Evolutionary conservation across 2,329 filamentous ascomycete species (phyloP).

Genomic region (Aspergillus quadricinctus): DNA sequence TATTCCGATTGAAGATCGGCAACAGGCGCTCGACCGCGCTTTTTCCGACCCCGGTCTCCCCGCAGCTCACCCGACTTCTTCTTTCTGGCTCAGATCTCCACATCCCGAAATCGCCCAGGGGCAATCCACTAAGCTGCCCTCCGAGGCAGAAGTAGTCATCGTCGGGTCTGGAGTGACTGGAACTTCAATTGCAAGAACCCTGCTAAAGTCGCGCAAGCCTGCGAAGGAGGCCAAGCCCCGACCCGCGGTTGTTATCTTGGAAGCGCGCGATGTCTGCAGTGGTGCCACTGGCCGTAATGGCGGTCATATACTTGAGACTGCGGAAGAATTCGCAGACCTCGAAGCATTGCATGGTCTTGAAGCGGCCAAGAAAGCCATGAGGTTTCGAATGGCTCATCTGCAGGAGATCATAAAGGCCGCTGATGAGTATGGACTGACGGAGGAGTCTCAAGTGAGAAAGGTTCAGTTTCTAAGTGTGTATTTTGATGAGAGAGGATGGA

Average conservation of each 20-base stretch:
- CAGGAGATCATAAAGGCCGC: conserved; percentile 17
- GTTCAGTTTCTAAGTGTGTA: conserved; percentile 25
- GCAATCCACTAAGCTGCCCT: conserved; percentile 17
- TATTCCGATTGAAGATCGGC: conserved; percentile 15
- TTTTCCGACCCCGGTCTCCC: conserved; percentile 25
- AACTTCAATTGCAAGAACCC: conserved; percentile 19
- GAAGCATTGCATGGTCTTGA: conserved; percentile 15
- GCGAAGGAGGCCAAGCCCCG: neutral
- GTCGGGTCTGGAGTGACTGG: conserved; percentile 30
- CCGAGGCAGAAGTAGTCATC: conserved; percentile 24
- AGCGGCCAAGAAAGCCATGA: conserved; percentile 15
- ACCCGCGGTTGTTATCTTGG: conserved; percentile 23
- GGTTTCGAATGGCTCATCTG: conserved; percentile 23
- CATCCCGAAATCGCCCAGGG: conserved; percentile 20
- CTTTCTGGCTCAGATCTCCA: conserved; percentile 28
- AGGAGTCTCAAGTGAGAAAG: conserved; percentile 21
- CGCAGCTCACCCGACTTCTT: conserved; percentile 24
- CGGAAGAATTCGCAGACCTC: conserved; percentile 19
- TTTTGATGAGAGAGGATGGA: conserved; percentile 24
- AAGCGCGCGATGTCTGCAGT: conserved; percentile 28
- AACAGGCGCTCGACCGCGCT: conserved; percentile 21
- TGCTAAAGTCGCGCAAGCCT: conserved; percentile 12
- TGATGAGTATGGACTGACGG: conserved; percentile 16
- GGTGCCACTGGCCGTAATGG: conserved; percentile 34
- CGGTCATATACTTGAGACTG: conserved; percentile 27